Percentiles rank a stretch among this genome's conserved stretches.
Evolutionary conservation across 164 flowering plant genomes (phyloP).

Genomic region (Platanus orientalis): DNA sequence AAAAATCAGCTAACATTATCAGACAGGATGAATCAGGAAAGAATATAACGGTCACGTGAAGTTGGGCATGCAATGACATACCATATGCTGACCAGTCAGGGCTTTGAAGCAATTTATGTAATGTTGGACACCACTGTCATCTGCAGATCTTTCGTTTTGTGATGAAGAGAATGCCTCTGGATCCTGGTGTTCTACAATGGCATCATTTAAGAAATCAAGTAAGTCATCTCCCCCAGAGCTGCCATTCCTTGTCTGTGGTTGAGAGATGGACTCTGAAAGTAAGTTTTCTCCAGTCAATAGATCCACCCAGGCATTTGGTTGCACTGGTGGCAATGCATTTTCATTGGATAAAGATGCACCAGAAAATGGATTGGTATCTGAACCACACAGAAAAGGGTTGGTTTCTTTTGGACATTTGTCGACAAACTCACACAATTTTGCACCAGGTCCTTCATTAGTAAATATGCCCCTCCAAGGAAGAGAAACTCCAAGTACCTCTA

Average conservation of each 20-base stretch:
- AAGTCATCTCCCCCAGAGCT: conserved; percentile 34
- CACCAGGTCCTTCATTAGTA: conserved; percentile 41
- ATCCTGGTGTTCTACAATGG: conserved; percentile 31
- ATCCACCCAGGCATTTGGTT: conserved; percentile 44
- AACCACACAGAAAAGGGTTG: conserved; percentile 37
- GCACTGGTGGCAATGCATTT: conserved; percentile 24
- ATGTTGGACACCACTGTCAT: conserved; percentile 34
- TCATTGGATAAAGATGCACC: conserved; percentile 32
- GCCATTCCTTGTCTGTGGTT: conserved; percentile 30
- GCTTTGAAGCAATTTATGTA: conserved; percentile 58
- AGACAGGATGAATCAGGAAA: neutral
- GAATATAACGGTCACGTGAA: no score
- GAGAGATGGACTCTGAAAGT: conserved; percentile 28
- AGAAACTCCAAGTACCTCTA: conserved; percentile 79
- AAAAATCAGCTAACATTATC: conserved; percentile 1
- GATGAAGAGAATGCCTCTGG: conserved; percentile 23
- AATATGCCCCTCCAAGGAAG: conserved; percentile 84
- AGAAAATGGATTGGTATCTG: conserved; percentile 42
- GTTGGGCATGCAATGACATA: conserved; percentile 35
- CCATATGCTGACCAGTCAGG: conserved; percentile 59
- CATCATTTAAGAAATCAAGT: conserved; percentile 71
- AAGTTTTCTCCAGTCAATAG: conserved; percentile 66
- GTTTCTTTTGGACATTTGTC: conserved; percentile 21
- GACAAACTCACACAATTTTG: conserved; percentile 34
- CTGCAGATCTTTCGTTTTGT: conserved; percentile 26